Percentiles rank a stretch among this genome's conserved stretches.
These are phyloP conservation scores for Amphicarpaea edgeworthii DNA, from an alignment of 306 rosid species.

Conservation along the genomic window DNA sequence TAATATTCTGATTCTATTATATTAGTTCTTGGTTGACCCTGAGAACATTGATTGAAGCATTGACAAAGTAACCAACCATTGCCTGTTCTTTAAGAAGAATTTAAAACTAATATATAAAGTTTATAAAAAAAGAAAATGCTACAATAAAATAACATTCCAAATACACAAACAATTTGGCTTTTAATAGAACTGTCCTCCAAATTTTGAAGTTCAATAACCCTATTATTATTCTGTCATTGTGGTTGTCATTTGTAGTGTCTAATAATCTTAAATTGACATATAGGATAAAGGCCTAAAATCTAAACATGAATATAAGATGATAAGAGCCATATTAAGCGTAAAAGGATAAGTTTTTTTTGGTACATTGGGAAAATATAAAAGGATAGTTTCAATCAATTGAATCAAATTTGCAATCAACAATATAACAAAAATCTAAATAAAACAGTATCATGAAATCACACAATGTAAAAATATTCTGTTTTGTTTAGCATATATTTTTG, in stretches of 20 bases:
- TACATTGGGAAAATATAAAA: too few species aligned
- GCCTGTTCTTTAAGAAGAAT: background rate
- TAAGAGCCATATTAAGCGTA: background rate
- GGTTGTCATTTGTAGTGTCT: background rate
- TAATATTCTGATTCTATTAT: too few species aligned
- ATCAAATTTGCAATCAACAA: background rate
- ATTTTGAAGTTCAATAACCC: background rate
- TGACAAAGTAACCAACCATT: background rate
- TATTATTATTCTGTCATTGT: background rate
- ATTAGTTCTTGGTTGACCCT: background rate
- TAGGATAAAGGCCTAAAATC: background rate
- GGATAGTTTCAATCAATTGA: background rate
- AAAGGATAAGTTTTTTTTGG: background rate
- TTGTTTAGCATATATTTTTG: background rate
- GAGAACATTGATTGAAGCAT: background rate
- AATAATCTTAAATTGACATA: background rate
- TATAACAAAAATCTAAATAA: background rate
- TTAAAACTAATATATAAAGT: background rate
- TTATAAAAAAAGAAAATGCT: background rate
- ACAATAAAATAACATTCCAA: background rate
- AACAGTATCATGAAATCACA: background rate
- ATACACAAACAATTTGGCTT: background rate
- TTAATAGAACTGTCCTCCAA: background rate
- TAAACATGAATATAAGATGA: constrained; percentile 4
- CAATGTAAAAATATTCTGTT: background rate